phyloP scores from a whole-genome alignment of 2,329 filamentous ascomycete genomes.

The Tothia fuscella region DNA sequence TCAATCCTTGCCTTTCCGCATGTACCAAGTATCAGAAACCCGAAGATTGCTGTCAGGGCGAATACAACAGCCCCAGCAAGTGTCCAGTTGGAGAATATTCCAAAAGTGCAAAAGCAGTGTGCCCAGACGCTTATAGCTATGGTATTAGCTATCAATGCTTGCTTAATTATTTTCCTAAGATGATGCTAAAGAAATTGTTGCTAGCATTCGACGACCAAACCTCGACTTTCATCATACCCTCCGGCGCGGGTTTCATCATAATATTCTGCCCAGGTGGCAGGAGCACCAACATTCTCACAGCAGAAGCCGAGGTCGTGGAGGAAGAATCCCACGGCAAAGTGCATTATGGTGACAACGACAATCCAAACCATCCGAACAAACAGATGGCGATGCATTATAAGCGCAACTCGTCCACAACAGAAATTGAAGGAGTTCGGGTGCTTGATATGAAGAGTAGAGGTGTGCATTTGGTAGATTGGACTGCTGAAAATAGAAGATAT shows the following conservation, averaged over 20 bases:
- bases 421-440: slow-evolving; percentile 1
- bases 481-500: not conserved
- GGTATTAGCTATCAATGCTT: slow-evolving; percentile 38
- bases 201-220: slow-evolving; percentile 45
- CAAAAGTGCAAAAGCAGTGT: slow-evolving; percentile 57
- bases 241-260: slow-evolving; percentile 65
- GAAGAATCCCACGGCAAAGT: not conserved
- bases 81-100: slow-evolving; percentile 61
- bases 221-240: slow-evolving; percentile 45
- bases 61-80: slow-evolving; percentile 48
- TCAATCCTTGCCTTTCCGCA: slow-evolving; percentile 67
- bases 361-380: not conserved
- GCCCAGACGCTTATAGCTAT: slow-evolving; percentile 76
- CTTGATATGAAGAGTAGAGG: slow-evolving; percentile 2
- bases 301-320: slow-evolving; percentile 14
- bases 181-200: not conserved
- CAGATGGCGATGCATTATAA: not conserved
- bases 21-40: slow-evolving; percentile 57
- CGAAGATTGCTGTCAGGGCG: slow-evolving; percentile 64
- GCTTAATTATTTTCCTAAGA: not conserved
- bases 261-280: slow-evolving; percentile 58
- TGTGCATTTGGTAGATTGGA: slow-evolving; percentile 1
- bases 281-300: slow-evolving; percentile 36
- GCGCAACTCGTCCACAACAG: not conserved
- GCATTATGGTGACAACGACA: not conserved